These are phyloP conservation scores for Alternaria brassicae DNA, from an alignment of 2,329 filamentous ascomycete species.

Conservation along the genomic window DNA sequence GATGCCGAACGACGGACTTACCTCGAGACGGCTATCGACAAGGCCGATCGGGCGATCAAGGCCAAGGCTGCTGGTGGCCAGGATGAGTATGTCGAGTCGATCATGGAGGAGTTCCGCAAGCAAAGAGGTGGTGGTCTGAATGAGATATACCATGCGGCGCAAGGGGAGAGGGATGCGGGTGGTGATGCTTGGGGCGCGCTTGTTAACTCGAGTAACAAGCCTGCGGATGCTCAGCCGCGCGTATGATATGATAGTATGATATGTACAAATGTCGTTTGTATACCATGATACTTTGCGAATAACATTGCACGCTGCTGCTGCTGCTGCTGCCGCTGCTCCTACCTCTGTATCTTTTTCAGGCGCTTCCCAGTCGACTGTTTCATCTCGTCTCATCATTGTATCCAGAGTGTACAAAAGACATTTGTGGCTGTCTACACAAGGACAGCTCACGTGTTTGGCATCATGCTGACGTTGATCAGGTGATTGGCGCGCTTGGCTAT, in stretches of 20 bases:
- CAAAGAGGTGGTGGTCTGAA: not conserved
- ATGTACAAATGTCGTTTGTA: slow-evolving; percentile 6
- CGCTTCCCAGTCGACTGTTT: not conserved
- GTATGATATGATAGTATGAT: slow-evolving; percentile 4
- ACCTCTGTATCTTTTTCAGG: not conserved
- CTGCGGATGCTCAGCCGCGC: slow-evolving; percentile 5
- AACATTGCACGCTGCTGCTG: not conserved
- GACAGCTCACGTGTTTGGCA: not conserved
- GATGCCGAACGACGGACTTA: slow-evolving; percentile 21
- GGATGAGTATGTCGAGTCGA: slow-evolving; percentile 28
- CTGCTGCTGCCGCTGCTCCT: not conserved
- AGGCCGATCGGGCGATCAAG: slow-evolving; percentile 30
- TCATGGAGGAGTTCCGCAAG: slow-evolving; percentile 16
- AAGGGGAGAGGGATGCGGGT: slow-evolving; percentile 3
- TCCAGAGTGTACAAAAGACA: too few species aligned
- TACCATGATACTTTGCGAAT: not conserved
- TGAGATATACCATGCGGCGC: slow-evolving; percentile 5
- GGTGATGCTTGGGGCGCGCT: slow-evolving; percentile 30
- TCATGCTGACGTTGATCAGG: not conserved
- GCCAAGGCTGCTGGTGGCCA: slow-evolving; percentile 21
- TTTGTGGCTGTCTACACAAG: not conserved
- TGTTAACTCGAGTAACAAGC: slow-evolving; percentile 20
- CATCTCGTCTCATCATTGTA: too few species aligned
- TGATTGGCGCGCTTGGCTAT: slow-evolving; percentile 4
- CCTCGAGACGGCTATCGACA: slow-evolving; percentile 26